Evolutionary conservation across 768 basidiomycete species (phyloP), one percentile per base, ranked within the genome.

Genomic region (Macrolepiota fuliginosa): DNA sequence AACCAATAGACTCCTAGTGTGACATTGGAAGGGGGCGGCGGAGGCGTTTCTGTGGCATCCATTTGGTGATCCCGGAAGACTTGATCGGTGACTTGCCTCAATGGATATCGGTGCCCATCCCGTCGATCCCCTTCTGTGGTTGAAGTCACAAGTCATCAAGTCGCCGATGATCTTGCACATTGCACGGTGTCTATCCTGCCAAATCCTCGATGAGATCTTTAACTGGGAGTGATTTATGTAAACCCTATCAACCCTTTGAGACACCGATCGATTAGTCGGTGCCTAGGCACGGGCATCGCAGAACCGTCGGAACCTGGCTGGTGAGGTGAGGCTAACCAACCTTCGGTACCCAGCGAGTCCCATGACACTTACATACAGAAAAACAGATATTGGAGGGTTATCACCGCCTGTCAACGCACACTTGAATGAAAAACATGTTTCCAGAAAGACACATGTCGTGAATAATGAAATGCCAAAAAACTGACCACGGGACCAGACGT

Each of bases 341-440:
- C 29, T 7, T 32, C 29, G 42, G 42, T 45, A 45, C n/a, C n/a
- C 42, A 19, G 17, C 42, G n/a, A 45, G 42, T 17, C 15, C 42
- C 42, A n/a, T 45, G 42, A 45, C 42, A 45, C 42, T 45, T 15
- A n/a, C 4, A 45, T n/a, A 17, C 17, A 15, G n/a, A 45, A n/a
- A 45, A n/a, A 19, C 19, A 19, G 42, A 15, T 45, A 17, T 45
- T 17, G 42, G 42, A 10, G n/a, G 4, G 6, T 35, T 7, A n/a
- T 17, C 17, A n/a, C 24, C 32, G 27, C 32, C 50, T 29, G 12
- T 52, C 50, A 53, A 10, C 32, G 6, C 29, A 32, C n/a, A 22
- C n/a, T 10, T 17, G 32, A 53, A 53, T 53, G 27, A 53, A 54
- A 54, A 54, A 54, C 36, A 37, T 54, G 53, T 37, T 54, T 24